phyloP scores from a whole-genome alignment of 805 yeast species.

The Candida tammaniensis region DNA sequence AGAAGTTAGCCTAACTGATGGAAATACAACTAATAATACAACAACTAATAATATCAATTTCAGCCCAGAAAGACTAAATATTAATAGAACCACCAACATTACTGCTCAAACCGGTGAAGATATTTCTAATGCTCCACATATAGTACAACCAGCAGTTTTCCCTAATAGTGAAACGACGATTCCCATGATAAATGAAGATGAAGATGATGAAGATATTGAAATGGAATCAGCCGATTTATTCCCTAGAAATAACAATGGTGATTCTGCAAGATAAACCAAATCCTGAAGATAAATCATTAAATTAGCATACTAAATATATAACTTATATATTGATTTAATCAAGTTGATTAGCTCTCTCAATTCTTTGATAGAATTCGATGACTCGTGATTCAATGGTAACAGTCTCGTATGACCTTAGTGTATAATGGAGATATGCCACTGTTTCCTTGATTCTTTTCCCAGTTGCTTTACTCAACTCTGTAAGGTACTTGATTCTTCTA shows the following conservation, averaged over 20 bases:
- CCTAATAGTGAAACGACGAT: constrained; percentile 22
- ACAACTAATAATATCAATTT: no score
- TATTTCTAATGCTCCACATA: constrained; percentile 37
- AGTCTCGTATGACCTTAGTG: constrained; percentile 9
- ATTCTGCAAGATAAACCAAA: constrained; percentile 1
- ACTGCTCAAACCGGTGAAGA: constrained; percentile 4
- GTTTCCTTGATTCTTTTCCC: constrained; percentile 15
- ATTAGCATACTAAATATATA: no score
- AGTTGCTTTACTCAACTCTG: constrained; percentile 5
- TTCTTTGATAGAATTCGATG: no score
- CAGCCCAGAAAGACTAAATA: no score
- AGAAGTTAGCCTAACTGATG: no score
- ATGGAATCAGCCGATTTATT: constrained; percentile 26
- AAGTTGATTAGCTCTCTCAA: no score
- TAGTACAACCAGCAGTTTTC: constrained; percentile 40
- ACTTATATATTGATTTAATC: no score
- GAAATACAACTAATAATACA: no score
- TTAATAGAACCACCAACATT: no score
- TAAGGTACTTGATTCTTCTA: no score
- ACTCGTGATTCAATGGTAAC: background rate
- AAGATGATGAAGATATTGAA: constrained; percentile 30
- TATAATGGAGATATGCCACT: constrained; percentile 20
- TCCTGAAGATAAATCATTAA: no score
- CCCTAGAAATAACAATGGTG: constrained; percentile 18
- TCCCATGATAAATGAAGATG: constrained; percentile 16